A percentile compares a stretch with the other conserved stretches of the same genome.
Evolutionary conservation across 2,329 filamentous ascomycete species (phyloP).

Genomic region (Sarocladium brachiariae): DNA sequence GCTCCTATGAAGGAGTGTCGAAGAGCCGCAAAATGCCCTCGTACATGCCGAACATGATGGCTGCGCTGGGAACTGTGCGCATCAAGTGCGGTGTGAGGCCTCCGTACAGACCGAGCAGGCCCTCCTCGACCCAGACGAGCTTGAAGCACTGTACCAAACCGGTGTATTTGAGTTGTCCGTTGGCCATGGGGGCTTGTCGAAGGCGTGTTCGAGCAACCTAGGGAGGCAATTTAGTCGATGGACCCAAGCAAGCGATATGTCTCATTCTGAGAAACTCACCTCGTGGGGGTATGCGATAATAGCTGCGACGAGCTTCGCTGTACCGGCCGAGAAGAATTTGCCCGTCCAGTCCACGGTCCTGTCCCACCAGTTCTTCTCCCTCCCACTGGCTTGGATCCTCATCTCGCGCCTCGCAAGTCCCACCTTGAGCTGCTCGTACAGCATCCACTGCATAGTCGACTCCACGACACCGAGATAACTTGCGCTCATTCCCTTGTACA

Average conservation of each 20-base stretch:
- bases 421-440: slow-evolving; percentile 89
- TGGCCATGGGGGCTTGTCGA: slow-evolving; percentile 71
- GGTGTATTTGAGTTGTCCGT: slow-evolving; percentile 74
- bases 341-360: slow-evolving; percentile 70
- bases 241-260: background rate
- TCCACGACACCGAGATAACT: slow-evolving; percentile 89
- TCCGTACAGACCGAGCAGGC: slow-evolving; percentile 78
- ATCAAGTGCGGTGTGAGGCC: slow-evolving; percentile 88
- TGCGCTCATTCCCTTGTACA: slow-evolving; percentile 87
- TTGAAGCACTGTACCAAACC: slow-evolving; percentile 84
- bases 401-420: slow-evolving; percentile 60
- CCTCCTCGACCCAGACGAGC: slow-evolving; percentile 82
- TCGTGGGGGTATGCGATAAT: slow-evolving; percentile 89
- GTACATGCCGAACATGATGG: slow-evolving; percentile 95
- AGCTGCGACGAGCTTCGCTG: slow-evolving; percentile 79
- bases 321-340: slow-evolving; percentile 70
- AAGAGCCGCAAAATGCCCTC: slow-evolving; percentile 49
- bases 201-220: slow-evolving; percentile 76
- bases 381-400: slow-evolving; percentile 48
- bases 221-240: background rate
- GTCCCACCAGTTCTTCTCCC: slow-evolving; percentile 64
- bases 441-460: slow-evolving; percentile 84
- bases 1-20: slow-evolving; percentile 28
- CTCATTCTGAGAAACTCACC: slow-evolving; percentile 38
- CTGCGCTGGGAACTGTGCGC: slow-evolving; percentile 83